Percentiles rank a stretch among this genome's conserved stretches.
Conservation (phyloP, 345 rosid species). For the Arabidopsis suecica region DNA sequence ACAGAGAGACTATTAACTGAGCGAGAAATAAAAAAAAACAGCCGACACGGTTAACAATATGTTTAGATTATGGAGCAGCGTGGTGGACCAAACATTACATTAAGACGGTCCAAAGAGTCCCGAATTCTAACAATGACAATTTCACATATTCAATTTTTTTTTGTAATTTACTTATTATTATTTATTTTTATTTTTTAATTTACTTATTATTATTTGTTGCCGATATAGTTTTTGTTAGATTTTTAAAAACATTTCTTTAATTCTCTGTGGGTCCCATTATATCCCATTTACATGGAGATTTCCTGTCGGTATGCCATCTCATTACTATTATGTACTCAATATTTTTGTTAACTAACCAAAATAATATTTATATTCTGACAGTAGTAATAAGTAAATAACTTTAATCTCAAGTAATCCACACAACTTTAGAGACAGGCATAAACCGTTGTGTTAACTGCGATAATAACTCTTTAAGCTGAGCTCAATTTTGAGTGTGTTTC, state of each 20-base stretch:
- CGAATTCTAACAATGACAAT: constrained; percentile 35
- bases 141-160: constrained; percentile 21
- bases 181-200: constrained; percentile 6
- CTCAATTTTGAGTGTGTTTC: constrained; percentile 33
- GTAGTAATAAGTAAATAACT: constrained; percentile 30
- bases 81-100: constrained; percentile 42
- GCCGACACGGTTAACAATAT: constrained; percentile 39
- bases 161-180: not conserved
- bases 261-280: constrained; percentile 25
- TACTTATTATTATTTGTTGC: not conserved
- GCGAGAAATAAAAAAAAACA: not conserved
- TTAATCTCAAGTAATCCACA: constrained; percentile 12
- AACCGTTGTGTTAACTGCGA: not conserved
- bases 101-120: constrained; percentile 37
- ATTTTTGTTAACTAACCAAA: not conserved
- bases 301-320: constrained; percentile 20
- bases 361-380: not conserved
- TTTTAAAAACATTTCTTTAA: not conserved
- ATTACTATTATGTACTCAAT: constrained; percentile 1
- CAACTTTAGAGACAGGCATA: constrained; percentile 1
- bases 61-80: constrained; percentile 28
- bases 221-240: not conserved
- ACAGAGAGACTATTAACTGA: constrained; percentile 10
- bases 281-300: constrained; percentile 11
- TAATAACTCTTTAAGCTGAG: constrained; percentile 14